Evolutionary conservation across 1,139 yeast species (phyloP), one percentile per base, ranked within the genome.

Genomic region (Blastobotrys serpentis): DNA sequence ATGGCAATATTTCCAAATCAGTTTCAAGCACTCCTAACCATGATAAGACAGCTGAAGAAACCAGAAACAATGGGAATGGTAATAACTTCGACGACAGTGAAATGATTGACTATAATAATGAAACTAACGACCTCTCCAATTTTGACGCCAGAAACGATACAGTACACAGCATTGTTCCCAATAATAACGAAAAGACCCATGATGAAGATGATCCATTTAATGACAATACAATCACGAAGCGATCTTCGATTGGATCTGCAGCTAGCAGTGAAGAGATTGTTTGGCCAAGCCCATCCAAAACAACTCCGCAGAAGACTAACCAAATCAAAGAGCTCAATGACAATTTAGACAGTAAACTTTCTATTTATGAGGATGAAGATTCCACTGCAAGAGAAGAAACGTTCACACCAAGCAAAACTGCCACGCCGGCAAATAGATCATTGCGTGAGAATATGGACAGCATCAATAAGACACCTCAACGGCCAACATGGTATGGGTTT

Each of bases 401-500:
- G 26, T 23, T 23, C 26, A 23, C n/a, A n/a, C n/a, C n/a, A n/a
- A n/a, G n/a, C 26, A 23, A 23, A 23, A 23, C 26, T 23, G 26
- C 26, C 7, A 33, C 37, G 4, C 37, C 37, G 4, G 21, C 37
- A 8, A 29, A 29, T 14, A 14, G 19, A 11, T 33, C 37, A 21
- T 33, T 33, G 16, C 37, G 44, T 11, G 36, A 41, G 16, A 26
- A 14, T 19, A 19, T 8, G 14, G 30, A 21, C 26, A 22, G 13
- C n/a, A 29, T n/a, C n/a, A 23, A 23, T 25, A 25, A 40, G 37
- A 33, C 37, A 22, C 43, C 14, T 16, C 43, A 16, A 17, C 43
- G 13, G 18, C 43, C 34, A 39, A 39, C 55, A 8, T 58, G 62
- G 62, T 53, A 48, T 40, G 37, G 51, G 5, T 44, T 54, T 21